A percentile compares a stretch with the other conserved stretches of the same genome.
These are phyloP conservation scores for Akanthomyces dipterigenus DNA, from an alignment of 2,329 filamentous ascomycete species.

Conservation along the genomic window DNA sequence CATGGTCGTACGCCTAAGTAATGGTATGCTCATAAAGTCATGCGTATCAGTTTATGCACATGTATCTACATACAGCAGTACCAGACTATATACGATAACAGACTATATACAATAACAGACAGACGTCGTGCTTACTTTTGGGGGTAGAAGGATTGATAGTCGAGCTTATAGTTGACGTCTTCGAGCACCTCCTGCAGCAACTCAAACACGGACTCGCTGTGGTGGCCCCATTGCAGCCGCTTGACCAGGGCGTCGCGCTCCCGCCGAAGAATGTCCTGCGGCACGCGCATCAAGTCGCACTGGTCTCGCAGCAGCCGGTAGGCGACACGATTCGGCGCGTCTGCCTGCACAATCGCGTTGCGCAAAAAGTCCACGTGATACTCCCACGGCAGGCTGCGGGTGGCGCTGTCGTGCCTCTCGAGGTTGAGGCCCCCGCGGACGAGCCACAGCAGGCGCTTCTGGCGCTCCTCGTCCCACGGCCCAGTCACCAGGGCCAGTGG, in stretches of 20 bases:
- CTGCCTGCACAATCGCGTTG: slow-evolving; percentile 26
- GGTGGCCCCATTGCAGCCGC: slow-evolving; percentile 26
- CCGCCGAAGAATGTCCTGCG: slow-evolving; percentile 23
- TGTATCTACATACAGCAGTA: not conserved
- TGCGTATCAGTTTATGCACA: not conserved
- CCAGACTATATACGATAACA: too few relatives aligned
- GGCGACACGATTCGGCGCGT: slow-evolving; percentile 23
- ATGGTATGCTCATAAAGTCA: not conserved
- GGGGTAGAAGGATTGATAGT: not conserved
- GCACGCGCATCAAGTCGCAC: slow-evolving; percentile 23
- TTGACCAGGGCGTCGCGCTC: slow-evolving; percentile 21
- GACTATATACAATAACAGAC: too few relatives aligned
- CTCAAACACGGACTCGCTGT: slow-evolving; percentile 18
- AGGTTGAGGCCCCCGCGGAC: slow-evolving; percentile 31
- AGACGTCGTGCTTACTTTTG: not conserved
- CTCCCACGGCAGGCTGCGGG: slow-evolving; percentile 31
- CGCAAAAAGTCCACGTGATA: slow-evolving; percentile 29
- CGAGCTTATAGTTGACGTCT: slow-evolving; percentile 11
- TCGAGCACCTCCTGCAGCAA: slow-evolving; percentile 19
- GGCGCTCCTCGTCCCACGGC: slow-evolving; percentile 33
- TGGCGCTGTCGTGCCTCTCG: slow-evolving; percentile 19
- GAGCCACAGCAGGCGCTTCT: slow-evolving; percentile 40
- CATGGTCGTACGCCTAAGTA: not conserved
- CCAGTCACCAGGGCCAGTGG: slow-evolving; percentile 34
- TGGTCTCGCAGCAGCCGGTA: slow-evolving; percentile 25